Evolutionary conservation across 2,329 filamentous ascomycete genomes (phyloP).

Genomic region (Cytospora schulzeri): DNA sequence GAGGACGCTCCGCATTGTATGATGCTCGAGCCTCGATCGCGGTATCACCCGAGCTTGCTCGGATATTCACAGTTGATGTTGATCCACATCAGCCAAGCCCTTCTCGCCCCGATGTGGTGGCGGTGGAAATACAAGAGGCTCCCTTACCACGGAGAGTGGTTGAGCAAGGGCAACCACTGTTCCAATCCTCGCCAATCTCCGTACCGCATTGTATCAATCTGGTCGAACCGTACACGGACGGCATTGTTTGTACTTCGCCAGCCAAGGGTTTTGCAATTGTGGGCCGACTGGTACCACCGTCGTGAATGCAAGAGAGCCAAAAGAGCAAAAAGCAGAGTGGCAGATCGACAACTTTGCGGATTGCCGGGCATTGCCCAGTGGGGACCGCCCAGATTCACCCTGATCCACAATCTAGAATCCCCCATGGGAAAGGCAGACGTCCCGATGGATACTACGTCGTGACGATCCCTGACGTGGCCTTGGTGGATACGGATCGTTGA

Average conservation of each 20-base stretch:
- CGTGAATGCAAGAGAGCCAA: constrained; percentile 5
- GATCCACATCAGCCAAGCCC: constrained; percentile 26
- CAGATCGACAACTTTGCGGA: constrained; percentile 13
- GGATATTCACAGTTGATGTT: constrained; percentile 9
- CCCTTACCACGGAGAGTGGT: constrained; percentile 4
- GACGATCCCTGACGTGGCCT: background rate
- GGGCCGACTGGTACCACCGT: constrained; percentile 8
- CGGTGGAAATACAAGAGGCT: constrained; percentile 15
- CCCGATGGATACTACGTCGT: background rate
- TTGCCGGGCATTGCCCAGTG: background rate
- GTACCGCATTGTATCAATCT: constrained; percentile 18
- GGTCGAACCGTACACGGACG: constrained; percentile 12
- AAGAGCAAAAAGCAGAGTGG: constrained; percentile 8
- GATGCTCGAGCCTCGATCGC: background rate
- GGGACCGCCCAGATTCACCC: constrained; percentile 4
- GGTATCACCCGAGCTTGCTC: constrained; percentile 2
- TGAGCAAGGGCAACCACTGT: constrained; percentile 14
- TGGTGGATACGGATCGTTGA: background rate
- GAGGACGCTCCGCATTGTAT: constrained; percentile 3
- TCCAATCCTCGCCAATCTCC: constrained; percentile 13
- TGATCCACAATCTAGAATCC: constrained; percentile 5
- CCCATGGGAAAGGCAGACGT: constrained; percentile 4
- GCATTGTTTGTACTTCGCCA: constrained; percentile 18
- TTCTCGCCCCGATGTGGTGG: constrained; percentile 12
- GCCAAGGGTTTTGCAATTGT: constrained; percentile 25